Evolutionary conservation across 169 alveolate species (phyloP).

Genomic region (Plasmodium chabaudi): DNA sequence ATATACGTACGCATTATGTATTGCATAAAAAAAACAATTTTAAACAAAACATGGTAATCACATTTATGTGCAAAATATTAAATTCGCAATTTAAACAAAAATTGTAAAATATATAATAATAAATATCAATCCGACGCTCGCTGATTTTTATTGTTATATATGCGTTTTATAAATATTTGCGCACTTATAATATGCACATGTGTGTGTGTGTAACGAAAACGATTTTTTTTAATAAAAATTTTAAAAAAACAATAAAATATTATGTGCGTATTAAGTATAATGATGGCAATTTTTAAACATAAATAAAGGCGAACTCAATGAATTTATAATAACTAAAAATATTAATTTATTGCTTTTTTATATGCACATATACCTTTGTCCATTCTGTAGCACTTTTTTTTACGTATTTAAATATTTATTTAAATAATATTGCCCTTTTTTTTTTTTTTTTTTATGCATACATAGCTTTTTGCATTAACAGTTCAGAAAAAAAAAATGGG

Average conservation of each 20-base stretch:
- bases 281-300: not conserved
- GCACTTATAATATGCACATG: not conserved
- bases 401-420: slow-evolving; percentile 20
- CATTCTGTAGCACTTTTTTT: slow-evolving; percentile 16
- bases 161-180: slow-evolving; percentile 2
- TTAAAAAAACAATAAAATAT: too few relatives aligned
- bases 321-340: not conserved
- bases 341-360: slow-evolving; percentile 26
- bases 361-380: slow-evolving; percentile 27
- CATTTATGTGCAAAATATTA: slow-evolving; percentile 42
- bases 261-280: too few relatives aligned
- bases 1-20: not conserved
- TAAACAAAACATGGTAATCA: slow-evolving; percentile 4
- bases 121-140: not conserved
- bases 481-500: slow-evolving; percentile 38
- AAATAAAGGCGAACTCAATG: not conserved
- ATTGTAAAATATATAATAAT: not conserved
- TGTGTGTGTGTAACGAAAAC: not conserved
- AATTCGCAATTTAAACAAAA: slow-evolving; percentile 1
- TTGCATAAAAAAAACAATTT: not conserved
- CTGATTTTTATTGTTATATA: slow-evolving; percentile 2
- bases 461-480: slow-evolving; percentile 45
- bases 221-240: too few relatives aligned
- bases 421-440: slow-evolving; percentile 29
- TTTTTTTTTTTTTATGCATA: slow-evolving; percentile 63